Evolutionary conservation across 2,329 filamentous ascomycete species (phyloP).

Genomic region (Grosmannia penicillata): DNA sequence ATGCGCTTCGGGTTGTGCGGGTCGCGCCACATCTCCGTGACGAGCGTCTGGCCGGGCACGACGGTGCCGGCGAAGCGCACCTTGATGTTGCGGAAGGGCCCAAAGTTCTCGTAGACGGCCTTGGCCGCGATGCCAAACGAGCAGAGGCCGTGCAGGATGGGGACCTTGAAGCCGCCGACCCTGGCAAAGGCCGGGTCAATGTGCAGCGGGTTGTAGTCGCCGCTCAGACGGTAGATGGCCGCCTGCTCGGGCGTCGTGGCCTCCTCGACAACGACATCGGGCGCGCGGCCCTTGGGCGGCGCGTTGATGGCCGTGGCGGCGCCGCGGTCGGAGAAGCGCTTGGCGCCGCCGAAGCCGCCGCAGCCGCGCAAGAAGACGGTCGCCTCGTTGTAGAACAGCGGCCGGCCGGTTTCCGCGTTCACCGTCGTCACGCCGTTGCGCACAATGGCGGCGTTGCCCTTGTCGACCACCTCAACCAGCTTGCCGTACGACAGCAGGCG

Average conservation of each 20-base stretch:
- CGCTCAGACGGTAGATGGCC: conserved; percentile 80
- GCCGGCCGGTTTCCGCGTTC: conserved; percentile 71
- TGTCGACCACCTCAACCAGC: conserved; percentile 91
- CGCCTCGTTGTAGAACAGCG: conserved; percentile 92
- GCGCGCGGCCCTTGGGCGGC: conserved; percentile 52
- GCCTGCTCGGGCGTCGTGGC: conserved; percentile 84
- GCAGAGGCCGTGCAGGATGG: conserved; percentile 94
- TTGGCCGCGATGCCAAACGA: conserved; percentile 86
- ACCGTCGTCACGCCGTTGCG: conserved; percentile 70
- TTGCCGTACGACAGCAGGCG: conserved; percentile 61
- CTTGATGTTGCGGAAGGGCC: conserved; percentile 80
- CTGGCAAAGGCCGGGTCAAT: conserved; percentile 90
- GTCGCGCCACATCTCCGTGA: conserved; percentile 92
- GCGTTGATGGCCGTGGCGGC: conserved; percentile 66
- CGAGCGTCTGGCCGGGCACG: conserved; percentile 73
- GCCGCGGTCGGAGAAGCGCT: conserved; percentile 64
- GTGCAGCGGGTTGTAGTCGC: conserved; percentile 92
- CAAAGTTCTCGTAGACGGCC: conserved; percentile 74
- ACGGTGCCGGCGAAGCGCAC: conserved; percentile 81
- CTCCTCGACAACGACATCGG: conserved; percentile 74
- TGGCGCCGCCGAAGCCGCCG: conserved; percentile 76
- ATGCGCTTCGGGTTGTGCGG: conserved; percentile 42
- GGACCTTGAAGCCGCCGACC: conserved; percentile 84
- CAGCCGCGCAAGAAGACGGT: conserved; percentile 86
- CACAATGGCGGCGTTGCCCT: conserved; percentile 77